Conservation (phyloP, 2,329 filamentous ascomycete genomes). For the Pseudogymnoascus sp. region DNA sequence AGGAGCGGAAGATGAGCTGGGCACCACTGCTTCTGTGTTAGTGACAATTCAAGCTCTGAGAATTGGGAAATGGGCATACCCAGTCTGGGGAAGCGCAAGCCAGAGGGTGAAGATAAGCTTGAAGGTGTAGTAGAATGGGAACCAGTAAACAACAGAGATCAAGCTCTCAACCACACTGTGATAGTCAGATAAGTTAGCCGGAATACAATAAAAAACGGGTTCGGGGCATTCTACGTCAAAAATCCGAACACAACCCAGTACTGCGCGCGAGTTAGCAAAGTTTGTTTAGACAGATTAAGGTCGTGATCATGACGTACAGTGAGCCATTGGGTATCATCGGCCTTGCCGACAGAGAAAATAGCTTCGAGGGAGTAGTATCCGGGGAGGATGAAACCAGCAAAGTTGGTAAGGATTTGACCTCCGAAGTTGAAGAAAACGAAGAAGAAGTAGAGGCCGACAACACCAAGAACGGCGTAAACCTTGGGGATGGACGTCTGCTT, state of each 20-base stretch:
- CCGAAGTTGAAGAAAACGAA: constrained; percentile 89
- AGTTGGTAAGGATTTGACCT: constrained; percentile 78
- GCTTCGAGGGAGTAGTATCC: constrained; percentile 77
- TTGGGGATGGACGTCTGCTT: constrained; percentile 76
- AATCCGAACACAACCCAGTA: constrained; percentile 85
- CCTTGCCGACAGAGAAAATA: constrained; percentile 61
- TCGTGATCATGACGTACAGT: constrained; percentile 43
- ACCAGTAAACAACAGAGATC: constrained; percentile 82
- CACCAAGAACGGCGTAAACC: constrained; percentile 71
- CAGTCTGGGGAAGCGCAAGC: constrained; percentile 91
- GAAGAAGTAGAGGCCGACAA: constrained; percentile 76
- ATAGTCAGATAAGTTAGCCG: constrained; percentile 10
- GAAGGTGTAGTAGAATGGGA: constrained; percentile 99
- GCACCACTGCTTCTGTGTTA: constrained; percentile 58
- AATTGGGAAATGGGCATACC: constrained; percentile 47
- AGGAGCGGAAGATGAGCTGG: constrained; percentile 92
- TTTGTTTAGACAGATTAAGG: constrained; percentile 14
- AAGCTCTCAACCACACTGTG: constrained; percentile 67
- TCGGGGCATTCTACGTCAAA: constrained; percentile 49
- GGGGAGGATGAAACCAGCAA: constrained; percentile 74
- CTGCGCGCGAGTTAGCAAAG: constrained; percentile 32
- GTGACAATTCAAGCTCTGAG: constrained; percentile 8
- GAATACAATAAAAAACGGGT: neutral
- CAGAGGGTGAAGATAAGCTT: constrained; percentile 97
- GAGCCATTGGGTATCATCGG: constrained; percentile 75